These are phyloP conservation scores for Paecilomyces dactylethromorphus DNA, from an alignment of 2,329 filamentous ascomycete genomes.

Conservation along the genomic window DNA sequence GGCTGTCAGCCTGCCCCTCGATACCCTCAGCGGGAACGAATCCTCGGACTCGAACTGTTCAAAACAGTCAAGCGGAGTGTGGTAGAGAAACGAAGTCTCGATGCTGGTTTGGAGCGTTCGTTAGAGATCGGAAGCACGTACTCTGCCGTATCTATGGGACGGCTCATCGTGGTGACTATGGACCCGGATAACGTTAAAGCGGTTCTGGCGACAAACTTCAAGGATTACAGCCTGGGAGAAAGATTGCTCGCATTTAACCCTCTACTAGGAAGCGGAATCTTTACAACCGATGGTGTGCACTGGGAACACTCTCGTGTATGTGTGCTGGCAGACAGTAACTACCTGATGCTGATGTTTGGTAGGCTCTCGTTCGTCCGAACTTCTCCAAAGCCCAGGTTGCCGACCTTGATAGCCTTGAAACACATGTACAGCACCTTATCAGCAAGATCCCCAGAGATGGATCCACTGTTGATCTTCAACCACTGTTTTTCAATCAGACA, in stretches of 20 bases:
- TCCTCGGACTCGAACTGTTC: too few relatives aligned
- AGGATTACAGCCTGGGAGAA: slow-evolving; percentile 2
- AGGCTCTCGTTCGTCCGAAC: background rate
- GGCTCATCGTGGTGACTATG: slow-evolving; percentile 11
- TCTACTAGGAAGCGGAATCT: background rate
- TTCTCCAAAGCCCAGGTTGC: background rate
- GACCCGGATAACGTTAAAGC: slow-evolving; percentile 6
- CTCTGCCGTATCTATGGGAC: too few relatives aligned
- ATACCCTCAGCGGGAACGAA: too few relatives aligned
- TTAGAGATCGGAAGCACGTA: too few relatives aligned
- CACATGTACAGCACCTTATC: background rate
- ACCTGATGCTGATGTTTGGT: background rate
- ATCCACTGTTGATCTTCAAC: slow-evolving; percentile 52
- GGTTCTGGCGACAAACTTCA: slow-evolving; percentile 4
- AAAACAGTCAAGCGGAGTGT: too few relatives aligned
- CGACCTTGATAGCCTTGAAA: background rate
- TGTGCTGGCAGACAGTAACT: background rate
- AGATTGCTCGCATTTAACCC: slow-evolving; percentile 1
- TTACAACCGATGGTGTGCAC: background rate
- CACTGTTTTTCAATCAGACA: slow-evolving; percentile 59
- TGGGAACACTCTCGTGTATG: background rate
- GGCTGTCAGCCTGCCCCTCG: too few relatives aligned
- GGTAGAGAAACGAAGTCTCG: too few relatives aligned
- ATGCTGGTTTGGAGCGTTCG: too few relatives aligned
- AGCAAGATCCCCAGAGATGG: slow-evolving; percentile 30